Base-by-base conservation (phyloP, 495 filamentous ascomycete species). In the Aspergillus taichungensis region DNA sequence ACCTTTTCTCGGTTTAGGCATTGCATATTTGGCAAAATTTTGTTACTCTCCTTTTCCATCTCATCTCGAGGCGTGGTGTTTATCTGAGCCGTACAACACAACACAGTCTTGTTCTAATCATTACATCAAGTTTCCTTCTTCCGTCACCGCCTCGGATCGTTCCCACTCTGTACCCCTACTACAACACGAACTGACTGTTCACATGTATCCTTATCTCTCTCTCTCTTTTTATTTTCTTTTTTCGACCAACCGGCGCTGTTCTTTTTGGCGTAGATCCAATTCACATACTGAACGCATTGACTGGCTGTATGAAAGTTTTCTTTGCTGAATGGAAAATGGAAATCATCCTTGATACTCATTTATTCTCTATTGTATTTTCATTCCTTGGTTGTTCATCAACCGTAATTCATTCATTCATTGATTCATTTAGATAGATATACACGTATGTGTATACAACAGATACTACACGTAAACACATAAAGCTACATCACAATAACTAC, bases 401-500 rank as follows among this genome's bases (percentile, higher is more conserved):
- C 9, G 5, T 10, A 2, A 29, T 8, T 10, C 38, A 9, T 30
- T 27, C 13, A 24, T 40, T 8, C 34, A 8, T n/a, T 37, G 6
- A 8, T 18, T 7, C 30, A 12, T 12, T 4, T 30, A 12, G 6
- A n/a, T 34, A 31, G 18, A 11, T 24, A 24, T 24, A 24, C 18
- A 24, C 18, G 4, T 24, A 24, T 4, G 4, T 24, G 18, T 24
- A 24, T 4, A 24, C 1, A 24, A 24, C 18, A 24, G 4, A 24
- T 24, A 24, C 18, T 8, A 33, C 1, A 34, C 18, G 1, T 9
- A 11, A 30, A 31, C 0, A 59, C 13, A 34, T 7, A 6, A 14
- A 30, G 36, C 29, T 42, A 50, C 69, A 76, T 72, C 39, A 64
- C 51, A 14, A 76, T 63, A 10, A 83, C 67, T 1, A 63, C 62